These are phyloP conservation scores for Mucuna pruriens DNA, from an alignment of 306 rosid species.

Conservation along the genomic window DNA sequence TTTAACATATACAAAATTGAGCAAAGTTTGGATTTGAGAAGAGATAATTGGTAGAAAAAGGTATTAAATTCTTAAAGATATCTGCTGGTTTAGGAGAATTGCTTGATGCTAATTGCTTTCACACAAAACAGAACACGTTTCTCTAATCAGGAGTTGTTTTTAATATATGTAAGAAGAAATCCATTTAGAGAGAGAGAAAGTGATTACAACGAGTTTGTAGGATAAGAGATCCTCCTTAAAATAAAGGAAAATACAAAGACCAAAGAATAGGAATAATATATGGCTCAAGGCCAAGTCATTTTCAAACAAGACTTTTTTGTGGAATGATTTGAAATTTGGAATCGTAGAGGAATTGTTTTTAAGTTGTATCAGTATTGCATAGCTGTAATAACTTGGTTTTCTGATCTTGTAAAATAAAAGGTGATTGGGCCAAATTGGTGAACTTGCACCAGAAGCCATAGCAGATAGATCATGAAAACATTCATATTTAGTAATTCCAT, in stretches of 20 bases:
- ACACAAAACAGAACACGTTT: neutral
- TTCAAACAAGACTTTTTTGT: constrained; percentile 5
- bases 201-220: neutral
- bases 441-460: constrained; percentile 7
- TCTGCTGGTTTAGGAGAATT: neutral
- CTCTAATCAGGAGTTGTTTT: neutral
- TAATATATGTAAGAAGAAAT: neutral
- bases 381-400: constrained; percentile 17
- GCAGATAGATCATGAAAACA: constrained; percentile 18
- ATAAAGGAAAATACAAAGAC: constrained; percentile 2
- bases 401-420: constrained; percentile 5
- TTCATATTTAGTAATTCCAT: constrained; percentile 8
- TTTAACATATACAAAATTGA: neutral
- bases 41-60: constrained; percentile 18
- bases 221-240: constrained; percentile 6
- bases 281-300: constrained; percentile 16
- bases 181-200: neutral
- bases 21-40: neutral
- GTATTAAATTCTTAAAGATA: constrained; percentile 30
- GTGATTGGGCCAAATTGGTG: neutral
- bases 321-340: constrained; percentile 26
- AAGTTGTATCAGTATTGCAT: constrained; percentile 13
- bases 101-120: constrained; percentile 18
- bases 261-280: neutral
- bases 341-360: neutral